Percentiles rank a stretch among this genome's conserved stretches.
phyloP scores from a whole-genome alignment of 768 basidiomycete species.

The Pulveroboletus ravenelii region DNA sequence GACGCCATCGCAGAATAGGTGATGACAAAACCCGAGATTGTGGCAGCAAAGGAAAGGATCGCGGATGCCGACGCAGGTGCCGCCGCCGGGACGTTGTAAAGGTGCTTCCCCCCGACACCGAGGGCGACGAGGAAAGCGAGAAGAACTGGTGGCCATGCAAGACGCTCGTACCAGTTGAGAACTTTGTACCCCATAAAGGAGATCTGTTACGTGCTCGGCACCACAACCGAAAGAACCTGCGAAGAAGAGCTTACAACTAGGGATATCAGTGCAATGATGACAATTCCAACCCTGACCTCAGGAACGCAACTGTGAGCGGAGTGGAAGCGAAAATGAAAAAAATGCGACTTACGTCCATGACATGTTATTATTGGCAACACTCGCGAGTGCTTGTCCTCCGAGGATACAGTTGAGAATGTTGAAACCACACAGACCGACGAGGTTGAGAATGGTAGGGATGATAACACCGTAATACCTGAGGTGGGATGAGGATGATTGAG shows the following conservation, averaged over 20 bases:
- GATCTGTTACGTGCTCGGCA: constrained; percentile 33
- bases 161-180: constrained; percentile 66
- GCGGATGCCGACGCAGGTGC: constrained; percentile 50
- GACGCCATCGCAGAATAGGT: constrained; percentile 58
- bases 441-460: constrained; percentile 51
- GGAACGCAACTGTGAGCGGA: constrained; percentile 7
- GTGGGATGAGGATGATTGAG: constrained; percentile 1
- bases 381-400: constrained; percentile 62
- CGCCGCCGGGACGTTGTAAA: constrained; percentile 43
- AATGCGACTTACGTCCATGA: constrained; percentile 43
- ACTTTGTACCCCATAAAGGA: constrained; percentile 66
- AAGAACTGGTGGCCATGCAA: constrained; percentile 76
- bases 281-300: constrained; percentile 65
- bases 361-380: constrained; percentile 46
- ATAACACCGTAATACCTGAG: constrained; percentile 50
- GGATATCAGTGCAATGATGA: constrained; percentile 66
- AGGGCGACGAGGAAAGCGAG: constrained; percentile 66
- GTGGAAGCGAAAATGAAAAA: constrained; percentile 3
- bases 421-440: constrained; percentile 58
- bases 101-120: constrained; percentile 69
- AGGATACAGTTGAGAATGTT: constrained; percentile 63
- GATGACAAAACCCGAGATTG: constrained; percentile 69
- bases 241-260: constrained; percentile 43
- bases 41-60: constrained; percentile 63
- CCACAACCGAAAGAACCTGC: background rate